A percentile compares a stretch with the other conserved stretches of the same genome.
phyloP scores from a whole-genome alignment of 495 filamentous ascomycete genomes.

The Saxispiralis lemnorum region DNA sequence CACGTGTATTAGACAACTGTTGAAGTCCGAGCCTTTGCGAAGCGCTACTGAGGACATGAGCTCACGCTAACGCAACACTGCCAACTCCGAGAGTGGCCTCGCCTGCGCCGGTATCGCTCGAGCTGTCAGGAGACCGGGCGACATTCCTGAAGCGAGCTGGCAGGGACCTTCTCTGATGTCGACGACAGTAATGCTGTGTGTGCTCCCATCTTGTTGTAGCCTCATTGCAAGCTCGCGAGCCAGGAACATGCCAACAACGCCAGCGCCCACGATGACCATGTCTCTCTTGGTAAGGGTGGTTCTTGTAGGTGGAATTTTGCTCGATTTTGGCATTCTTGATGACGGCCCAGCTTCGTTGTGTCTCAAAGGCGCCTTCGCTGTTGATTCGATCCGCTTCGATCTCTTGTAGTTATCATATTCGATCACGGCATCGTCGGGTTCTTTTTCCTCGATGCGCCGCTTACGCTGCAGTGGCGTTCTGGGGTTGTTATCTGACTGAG shows the following conservation, averaged over 20 bases:
- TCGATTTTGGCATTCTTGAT: background rate
- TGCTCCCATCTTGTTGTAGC: background rate
- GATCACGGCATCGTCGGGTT: too few relatives aligned
- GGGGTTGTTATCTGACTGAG: too few relatives aligned
- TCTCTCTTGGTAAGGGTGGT: background rate
- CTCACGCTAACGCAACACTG: conserved; percentile 1
- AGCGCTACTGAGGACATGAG: background rate
- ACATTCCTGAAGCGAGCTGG: conserved; percentile 2
- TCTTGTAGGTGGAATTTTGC: too few relatives aligned
- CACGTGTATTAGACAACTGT: too few relatives aligned
- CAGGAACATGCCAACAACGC: conserved; percentile 10
- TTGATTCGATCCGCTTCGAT: too few relatives aligned
- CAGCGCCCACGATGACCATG: conserved; percentile 10
- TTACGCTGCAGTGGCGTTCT: too few relatives aligned
- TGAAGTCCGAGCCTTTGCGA: background rate
- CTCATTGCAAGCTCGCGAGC: conserved; percentile 8
- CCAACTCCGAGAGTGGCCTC: background rate
- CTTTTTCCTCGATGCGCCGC: too few relatives aligned
- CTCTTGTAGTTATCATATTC: too few relatives aligned
- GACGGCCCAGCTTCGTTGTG: too few relatives aligned
- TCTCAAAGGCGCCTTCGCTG: too few relatives aligned
- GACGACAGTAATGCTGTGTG: conserved; percentile 9
- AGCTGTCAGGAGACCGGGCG: conserved; percentile 3
- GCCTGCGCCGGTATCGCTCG: background rate
- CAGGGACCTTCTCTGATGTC: conserved; percentile 3